Evolutionary conservation across 2,329 filamentous ascomycete genomes (phyloP), one percentile per base, ranked within the genome.

Genomic region (Hymenoscyphus salicellus): DNA sequence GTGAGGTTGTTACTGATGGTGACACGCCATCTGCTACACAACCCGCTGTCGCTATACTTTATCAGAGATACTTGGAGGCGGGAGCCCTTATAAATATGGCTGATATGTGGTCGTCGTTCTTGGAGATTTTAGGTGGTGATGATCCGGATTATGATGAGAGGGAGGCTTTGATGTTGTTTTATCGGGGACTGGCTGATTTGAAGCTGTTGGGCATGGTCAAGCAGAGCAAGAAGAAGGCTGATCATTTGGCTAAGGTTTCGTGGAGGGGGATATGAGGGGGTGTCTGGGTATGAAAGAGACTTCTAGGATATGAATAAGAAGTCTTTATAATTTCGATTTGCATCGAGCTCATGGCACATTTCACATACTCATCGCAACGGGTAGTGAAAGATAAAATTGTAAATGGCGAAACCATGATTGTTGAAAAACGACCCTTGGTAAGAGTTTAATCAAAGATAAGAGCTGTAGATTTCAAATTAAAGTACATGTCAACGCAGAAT

Each of bases 191-290:
- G 67, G 92, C 94, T 0, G 95, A 99, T 77, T 78, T 99, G 75
- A 89, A 89, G 76, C 86, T 89, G 62, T 82, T 99, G 72, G 95
- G 95, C 7, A 89, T 97, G 78, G 84, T 98, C 66, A 97, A 95
- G 80, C 84, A 85, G 66, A 98, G 90, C 74, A 91, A 89, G 78
- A 97, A 93, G 82, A 97, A 96, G 82, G 86, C 88, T 28, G 95
- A 98, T 75, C 94, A 98, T 78, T 81, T 98, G 70, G 89, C 92
- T 46, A 98, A 97, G 80, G 82, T 93, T 41, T 80, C 83, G 60
- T 91, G 89, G 87, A 93, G 90, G 75, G 95, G 94, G 71, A 79
- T 95, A 66, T 87, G 72, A 78, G 63, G 11, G 17, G 30, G 46
- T 3, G 20, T 52, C 4, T 14, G 4, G n/a, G n/a, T 23, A 20